Evolutionary conservation across 805 yeast species (phyloP), one percentile per base, ranked within the genome.

Genomic region (Saitoella complicata): DNA sequence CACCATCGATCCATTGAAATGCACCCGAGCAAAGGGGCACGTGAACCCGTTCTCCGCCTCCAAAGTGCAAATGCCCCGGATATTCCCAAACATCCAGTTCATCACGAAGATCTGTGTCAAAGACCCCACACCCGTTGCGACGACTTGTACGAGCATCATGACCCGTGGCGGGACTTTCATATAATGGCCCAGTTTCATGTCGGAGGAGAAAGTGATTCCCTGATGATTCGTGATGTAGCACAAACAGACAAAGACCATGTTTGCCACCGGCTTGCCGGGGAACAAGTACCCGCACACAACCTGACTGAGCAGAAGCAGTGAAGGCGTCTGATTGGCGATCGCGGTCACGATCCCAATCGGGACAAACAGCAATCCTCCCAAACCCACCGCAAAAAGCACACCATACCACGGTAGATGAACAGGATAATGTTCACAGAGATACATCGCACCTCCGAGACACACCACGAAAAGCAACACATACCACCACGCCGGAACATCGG

Each of bases 401-500:
- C 36, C 36, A 33, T 33, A 33, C 64, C 21, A 76, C 61, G 1
- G 77, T 76, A 6, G 70, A 76, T 77, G 75, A n/a, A 73, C 63
- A 1, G 80, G 76, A 1, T 77, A 70, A 43, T 71, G 71, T 62
- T 53, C 37, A 67, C 55, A 36, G 63, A 55, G 9, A 62, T 65
- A 29, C 36, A 45, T 40, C 21, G 49, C 50, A 11, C 47, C 29
- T 13, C 43, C 60, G 45, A 57, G 67, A 59, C 69, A 58, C 38
- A 71, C 59, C 2, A 65, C 50, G 6, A 75, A 62, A 31, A 77
- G 64, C 9, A 63, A 50, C n/a, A 73, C 45, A 37, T 71, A 79
- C 83, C 85, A 78, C 77, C 78, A 75, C 51, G 76, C 80, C 1
- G 93, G 91, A 13, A 77, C 83, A 50, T 79, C 85, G 36, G 69